Evolutionary conservation across 2,329 filamentous ascomycete species (phyloP).

Genomic region (Leptosphaerulina australis): DNA sequence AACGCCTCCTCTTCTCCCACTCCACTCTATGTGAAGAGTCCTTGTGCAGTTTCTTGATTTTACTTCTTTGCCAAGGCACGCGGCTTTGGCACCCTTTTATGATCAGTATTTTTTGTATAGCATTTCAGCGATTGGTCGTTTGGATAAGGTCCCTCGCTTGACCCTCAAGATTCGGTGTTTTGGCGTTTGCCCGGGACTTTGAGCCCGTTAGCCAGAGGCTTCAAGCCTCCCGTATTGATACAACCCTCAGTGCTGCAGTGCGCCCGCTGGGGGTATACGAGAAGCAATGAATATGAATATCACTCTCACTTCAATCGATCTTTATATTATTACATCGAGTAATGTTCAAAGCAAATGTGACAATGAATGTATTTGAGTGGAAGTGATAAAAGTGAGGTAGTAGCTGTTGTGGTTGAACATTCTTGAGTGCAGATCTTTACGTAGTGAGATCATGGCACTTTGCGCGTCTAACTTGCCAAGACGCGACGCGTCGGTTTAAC

Average conservation of each 20-base stretch:
- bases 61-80: constrained; percentile 21
- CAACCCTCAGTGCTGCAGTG: constrained; percentile 36
- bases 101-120: constrained; percentile 38
- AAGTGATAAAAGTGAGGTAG: neutral
- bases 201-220: constrained; percentile 23
- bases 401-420: neutral
- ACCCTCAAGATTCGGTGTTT: constrained; percentile 34
- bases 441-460: constrained; percentile 29
- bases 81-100: constrained; percentile 34
- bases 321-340: neutral
- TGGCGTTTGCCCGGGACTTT: constrained; percentile 27
- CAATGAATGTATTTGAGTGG: neutral
- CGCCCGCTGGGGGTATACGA: constrained; percentile 34
- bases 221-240: constrained; percentile 16
- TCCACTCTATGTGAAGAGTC: constrained; percentile 32
- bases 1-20: constrained; percentile 62
- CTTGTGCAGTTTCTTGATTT: neutral
- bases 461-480: constrained; percentile 38
- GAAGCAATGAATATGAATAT: constrained; percentile 28
- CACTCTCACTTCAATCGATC: constrained; percentile 6
- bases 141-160: constrained; percentile 43
- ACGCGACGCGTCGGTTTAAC: constrained; percentile 35
- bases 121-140: constrained; percentile 47
- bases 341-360: neutral
- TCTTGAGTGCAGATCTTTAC: constrained; percentile 1